Percentiles rank a stretch among this genome's conserved stretches.
phyloP scores from a whole-genome alignment of 148 eudicot genomes.

The Limonium bicolor region DNA sequence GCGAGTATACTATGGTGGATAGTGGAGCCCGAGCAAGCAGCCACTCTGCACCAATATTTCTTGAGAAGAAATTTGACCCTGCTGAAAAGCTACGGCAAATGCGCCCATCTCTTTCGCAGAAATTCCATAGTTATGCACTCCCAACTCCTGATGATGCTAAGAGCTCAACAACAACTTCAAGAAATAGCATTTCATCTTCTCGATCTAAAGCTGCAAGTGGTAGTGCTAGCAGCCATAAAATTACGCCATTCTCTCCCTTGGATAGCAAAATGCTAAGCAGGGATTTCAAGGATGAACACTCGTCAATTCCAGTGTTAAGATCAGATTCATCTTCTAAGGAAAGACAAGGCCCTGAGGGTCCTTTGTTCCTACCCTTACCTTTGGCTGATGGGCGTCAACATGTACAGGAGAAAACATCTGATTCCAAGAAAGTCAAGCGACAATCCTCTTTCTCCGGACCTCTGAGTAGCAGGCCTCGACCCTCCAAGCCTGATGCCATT shows the following conservation, averaged over 20 bases:
- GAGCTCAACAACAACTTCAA: slow-evolving; percentile 29
- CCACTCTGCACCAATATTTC: slow-evolving; percentile 60
- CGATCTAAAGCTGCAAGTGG: slow-evolving; percentile 23
- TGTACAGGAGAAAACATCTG: slow-evolving; percentile 32
- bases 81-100: slow-evolving; percentile 38
- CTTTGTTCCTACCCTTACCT: slow-evolving; percentile 36
- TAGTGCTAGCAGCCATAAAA: slow-evolving; percentile 19
- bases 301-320: slow-evolving; percentile 14
- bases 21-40: slow-evolving; percentile 37
- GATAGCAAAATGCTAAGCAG: slow-evolving; percentile 42
- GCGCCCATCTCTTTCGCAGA: slow-evolving; percentile 29
- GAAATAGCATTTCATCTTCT: slow-evolving; percentile 26
- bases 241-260: slow-evolving; percentile 58
- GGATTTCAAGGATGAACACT: slow-evolving; percentile 28
- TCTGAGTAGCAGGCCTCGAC: slow-evolving; percentile 45
- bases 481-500: slow-evolving; percentile 43
- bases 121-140: slow-evolving; percentile 54
- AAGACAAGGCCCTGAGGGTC: slow-evolving; percentile 19
- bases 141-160: slow-evolving; percentile 80
- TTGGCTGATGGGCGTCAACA: slow-evolving; percentile 31
- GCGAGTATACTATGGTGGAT: slow-evolving; percentile 26
- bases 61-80: slow-evolving; percentile 57
- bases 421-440: slow-evolving; percentile 42
- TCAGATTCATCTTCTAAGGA: slow-evolving; percentile 17
- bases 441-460: slow-evolving; percentile 78